Percentiles rank a stretch among this genome's conserved stretches.
Evolutionary conservation across 306 rosid genomes (phyloP).

Genomic region (Vigna hirtella): DNA sequence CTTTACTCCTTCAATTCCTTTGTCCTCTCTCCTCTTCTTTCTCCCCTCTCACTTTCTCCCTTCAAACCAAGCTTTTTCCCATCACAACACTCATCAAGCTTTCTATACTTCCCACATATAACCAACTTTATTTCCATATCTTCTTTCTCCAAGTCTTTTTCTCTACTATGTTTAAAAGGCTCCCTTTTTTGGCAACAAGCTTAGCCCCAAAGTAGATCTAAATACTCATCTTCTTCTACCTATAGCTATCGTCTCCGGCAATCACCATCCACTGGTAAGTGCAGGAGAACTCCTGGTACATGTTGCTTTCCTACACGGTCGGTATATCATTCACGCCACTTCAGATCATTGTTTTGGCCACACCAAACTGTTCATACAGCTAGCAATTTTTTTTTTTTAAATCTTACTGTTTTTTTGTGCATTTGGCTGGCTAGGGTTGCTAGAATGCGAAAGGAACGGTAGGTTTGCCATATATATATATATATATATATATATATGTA

Average conservation of each 20-base stretch:
- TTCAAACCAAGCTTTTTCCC: slow-evolving; percentile 25
- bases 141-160: slow-evolving; percentile 36
- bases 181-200: slow-evolving; percentile 29
- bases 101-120: slow-evolving; percentile 17
- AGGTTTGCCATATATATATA: slow-evolving; percentile 1
- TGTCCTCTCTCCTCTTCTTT: slow-evolving; percentile 27
- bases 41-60: not conserved
- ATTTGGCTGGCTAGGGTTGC: slow-evolving; percentile 55
- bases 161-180: slow-evolving; percentile 9
- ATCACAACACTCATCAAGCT: slow-evolving; percentile 28
- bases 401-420: not conserved
- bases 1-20: slow-evolving; percentile 42
- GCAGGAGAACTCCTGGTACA: not conserved
- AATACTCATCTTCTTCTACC: slow-evolving; percentile 25
- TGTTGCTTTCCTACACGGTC: not conserved
- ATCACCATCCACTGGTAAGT: slow-evolving; percentile 44
- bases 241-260: slow-evolving; percentile 5
- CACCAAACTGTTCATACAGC: not conserved
- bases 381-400: not conserved
- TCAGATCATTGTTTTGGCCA: slow-evolving; percentile 32
- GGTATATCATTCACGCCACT: not conserved
- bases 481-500: no score
- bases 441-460: slow-evolving; percentile 30
- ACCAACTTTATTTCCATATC: slow-evolving; percentile 28
- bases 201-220: slow-evolving; percentile 54